phyloP scores from a whole-genome alignment of 306 rosid genomes.

The Neltuma alba region DNA sequence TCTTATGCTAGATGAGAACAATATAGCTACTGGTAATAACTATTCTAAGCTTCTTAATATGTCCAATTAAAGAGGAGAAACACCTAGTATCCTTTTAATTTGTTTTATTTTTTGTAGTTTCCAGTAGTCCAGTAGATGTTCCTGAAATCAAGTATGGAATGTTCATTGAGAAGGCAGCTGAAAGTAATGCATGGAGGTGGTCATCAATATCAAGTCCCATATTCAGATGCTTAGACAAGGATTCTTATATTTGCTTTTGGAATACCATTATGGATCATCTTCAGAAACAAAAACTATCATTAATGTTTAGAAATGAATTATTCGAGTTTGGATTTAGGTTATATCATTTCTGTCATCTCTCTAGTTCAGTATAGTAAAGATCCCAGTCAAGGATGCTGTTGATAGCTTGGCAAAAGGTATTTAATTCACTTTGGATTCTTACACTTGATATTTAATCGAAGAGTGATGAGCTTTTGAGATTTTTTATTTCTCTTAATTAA shows the following conservation, averaged over 20 bases:
- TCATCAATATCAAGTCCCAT: conserved; percentile 59
- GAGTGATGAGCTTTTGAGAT: not conserved
- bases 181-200: conserved; percentile 68
- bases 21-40: conserved; percentile 80
- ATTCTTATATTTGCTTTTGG: conserved; percentile 39
- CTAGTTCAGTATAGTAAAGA: conserved; percentile 63
- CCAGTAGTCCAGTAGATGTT: conserved; percentile 84
- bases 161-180: conserved; percentile 53
- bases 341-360: conserved; percentile 68
- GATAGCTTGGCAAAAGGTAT: conserved; percentile 70
- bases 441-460: conserved; percentile 7
- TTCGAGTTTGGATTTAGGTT: conserved; percentile 52
- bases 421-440: conserved; percentile 30
- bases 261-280: not conserved
- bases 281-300: not conserved
- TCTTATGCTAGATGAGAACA: conserved; percentile 73
- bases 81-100: conserved; percentile 2
- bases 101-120: conserved; percentile 57
- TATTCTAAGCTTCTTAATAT: conserved; percentile 12
- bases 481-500: not conserved
- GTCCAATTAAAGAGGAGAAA: conserved; percentile 8
- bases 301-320: conserved; percentile 19
- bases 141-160: conserved; percentile 82
- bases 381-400: conserved; percentile 74
- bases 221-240: conserved; percentile 75